Base-by-base conservation (phyloP, 371 early-diverging fungal genomes). In the Mucor lusitanicus region DNA sequence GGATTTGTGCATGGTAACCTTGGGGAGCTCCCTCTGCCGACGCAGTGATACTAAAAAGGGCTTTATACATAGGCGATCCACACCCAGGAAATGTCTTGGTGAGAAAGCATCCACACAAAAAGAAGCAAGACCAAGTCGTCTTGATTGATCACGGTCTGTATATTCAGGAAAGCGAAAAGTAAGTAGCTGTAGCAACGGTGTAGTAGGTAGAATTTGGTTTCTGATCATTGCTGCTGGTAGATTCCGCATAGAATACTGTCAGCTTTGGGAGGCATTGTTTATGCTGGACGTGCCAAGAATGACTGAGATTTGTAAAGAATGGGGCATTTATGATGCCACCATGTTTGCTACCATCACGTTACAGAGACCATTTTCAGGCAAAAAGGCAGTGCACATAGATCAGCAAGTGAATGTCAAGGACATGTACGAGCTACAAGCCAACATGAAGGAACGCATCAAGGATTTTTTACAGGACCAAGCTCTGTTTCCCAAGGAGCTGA, bases 131-230 rank as follows among this genome's bases (percentile, higher is more conserved):
- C 1, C 84, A 84, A 32, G 80, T 88, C 32, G 80, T 96, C 0
- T 76, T 96, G n/a, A 85, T 97, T 57, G 97, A 97, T 65, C 97
- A 97, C 76, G 97, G 97, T 2, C 85, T 97, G 17, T 97, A 95
- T 67, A 88, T 95, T 37, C 86, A 89, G 64, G 91, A 90, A 68
- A 85, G 87, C 5, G 88, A 85, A 56, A 69, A 69, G 69, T 79
- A 76, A 59, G 69, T 61, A 60, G 21, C n/a, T n/a, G n/a, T 91
- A 92, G 92, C 35, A 12, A 2, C 3, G 33, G 21, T 4, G 15
- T 11, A 19, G 17, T 37, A 19, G 35, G 27, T 30, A 15, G 5
- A 2, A 0, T 13, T 6, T 11, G 3, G 15, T 55, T 5, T 32
- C 7, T 46, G 5, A 59, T 0, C 4, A 23, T 25, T 19, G 28